Evolutionary conservation across 2,329 filamentous ascomycete species (phyloP).

Genomic region (Exophiala mesophila): DNA sequence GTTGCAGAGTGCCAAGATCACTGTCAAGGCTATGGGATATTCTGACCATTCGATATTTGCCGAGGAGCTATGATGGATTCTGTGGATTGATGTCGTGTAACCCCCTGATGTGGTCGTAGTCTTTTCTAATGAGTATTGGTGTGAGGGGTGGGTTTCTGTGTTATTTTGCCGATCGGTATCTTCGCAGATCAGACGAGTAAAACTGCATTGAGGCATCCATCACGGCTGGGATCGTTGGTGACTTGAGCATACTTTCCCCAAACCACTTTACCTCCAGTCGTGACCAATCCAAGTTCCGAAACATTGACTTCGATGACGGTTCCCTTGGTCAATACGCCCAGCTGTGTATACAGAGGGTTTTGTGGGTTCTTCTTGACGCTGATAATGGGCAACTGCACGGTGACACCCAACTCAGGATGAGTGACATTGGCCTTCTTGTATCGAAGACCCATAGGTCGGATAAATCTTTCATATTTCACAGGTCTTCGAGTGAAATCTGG

Average conservation of each 20-base stretch:
- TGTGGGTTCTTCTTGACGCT: slow-evolving; percentile 80
- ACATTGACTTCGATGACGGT: slow-evolving; percentile 90
- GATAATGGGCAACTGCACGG: slow-evolving; percentile 78
- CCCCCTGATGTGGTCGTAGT: no score
- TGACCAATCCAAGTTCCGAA: slow-evolving; percentile 83
- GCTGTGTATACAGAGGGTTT: slow-evolving; percentile 84
- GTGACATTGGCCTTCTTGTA: slow-evolving; percentile 74
- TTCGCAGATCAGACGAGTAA: slow-evolving; percentile 20
- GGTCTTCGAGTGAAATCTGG: slow-evolving; percentile 83
- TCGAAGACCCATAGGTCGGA: slow-evolving; percentile 69
- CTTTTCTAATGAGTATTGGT: no score
- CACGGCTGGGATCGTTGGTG: slow-evolving; percentile 56
- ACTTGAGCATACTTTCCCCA: slow-evolving; percentile 79
- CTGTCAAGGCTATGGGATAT: slow-evolving; percentile 47
- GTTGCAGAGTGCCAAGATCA: slow-evolving; percentile 72
- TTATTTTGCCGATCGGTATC: neutral
- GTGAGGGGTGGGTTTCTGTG: no score
- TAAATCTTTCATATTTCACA: slow-evolving; percentile 70
- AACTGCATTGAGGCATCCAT: slow-evolving; percentile 56
- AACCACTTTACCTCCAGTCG: slow-evolving; percentile 84
- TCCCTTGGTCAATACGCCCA: slow-evolving; percentile 83
- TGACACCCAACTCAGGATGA: slow-evolving; percentile 76
- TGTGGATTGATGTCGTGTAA: no score
- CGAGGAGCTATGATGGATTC: slow-evolving; percentile 15
- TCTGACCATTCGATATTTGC: slow-evolving; percentile 30